Base-by-base conservation (phyloP, 2,329 filamentous ascomycete genomes). In the Fusarium aywerte region DNA sequence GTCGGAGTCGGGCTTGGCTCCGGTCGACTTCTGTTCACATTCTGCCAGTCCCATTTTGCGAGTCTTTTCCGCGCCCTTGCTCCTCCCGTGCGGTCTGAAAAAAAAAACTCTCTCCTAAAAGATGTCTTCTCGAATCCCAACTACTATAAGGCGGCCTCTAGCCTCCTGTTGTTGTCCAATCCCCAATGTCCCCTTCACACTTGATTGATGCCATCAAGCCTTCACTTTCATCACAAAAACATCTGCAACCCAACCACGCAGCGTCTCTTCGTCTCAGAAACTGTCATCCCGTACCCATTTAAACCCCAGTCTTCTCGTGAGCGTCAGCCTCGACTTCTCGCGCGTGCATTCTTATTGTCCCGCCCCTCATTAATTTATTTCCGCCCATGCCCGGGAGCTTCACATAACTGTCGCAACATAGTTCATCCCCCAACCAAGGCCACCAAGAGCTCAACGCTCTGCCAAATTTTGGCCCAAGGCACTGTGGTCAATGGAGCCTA, bases 1-100 rank as follows among this genome's bases (percentile, higher is more conserved):
- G 70, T 74, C 72, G 72, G 72, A 74, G 70, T 42, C 72, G 72
- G 72, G 62, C 72, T 73, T 73, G 67, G 68, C 72, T 74, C 72
- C 72, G 71, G 72, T 65, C 68, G 43, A 74, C 62, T 72, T 73
- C 70, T 67, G 61, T 73, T 74, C 65, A 71, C 60, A 68, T 71
- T 55, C 68, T 73, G 60, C 71, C 71, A 67, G 69, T 73, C 68
- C 69, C 71, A 65, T 71, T 73, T 71, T 63, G 60, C 67, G 68
- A 71, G 71, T 74, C 70, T 72, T 72, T 74, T 73, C 58, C 59
- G 67, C 59, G 68, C 62, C 71, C 70, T 73, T 61, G 57, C 66
- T 67, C 56, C 59, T 65, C 71, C 65, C 56, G 58, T 58, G 61
- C 60, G 52, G 58, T 65, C 59, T 64, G 18, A 27, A 67, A 71